These are phyloP conservation scores for Ustulina deusta DNA, from an alignment of 2,329 filamentous ascomycete species.

Conservation along the genomic window DNA sequence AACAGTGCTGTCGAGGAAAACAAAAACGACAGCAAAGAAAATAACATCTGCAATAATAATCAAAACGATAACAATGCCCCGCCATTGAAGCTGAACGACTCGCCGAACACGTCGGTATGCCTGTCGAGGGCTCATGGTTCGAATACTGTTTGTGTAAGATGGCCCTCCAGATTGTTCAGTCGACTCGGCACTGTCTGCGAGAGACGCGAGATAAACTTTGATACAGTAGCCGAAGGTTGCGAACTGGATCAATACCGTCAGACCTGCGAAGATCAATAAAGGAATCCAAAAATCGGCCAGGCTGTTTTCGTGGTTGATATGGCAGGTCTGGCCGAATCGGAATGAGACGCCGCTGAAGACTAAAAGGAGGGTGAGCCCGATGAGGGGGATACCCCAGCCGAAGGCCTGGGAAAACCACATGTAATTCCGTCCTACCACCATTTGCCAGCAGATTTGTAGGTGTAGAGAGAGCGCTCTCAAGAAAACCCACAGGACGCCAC, in stretches of 20 bases:
- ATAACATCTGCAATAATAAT: conserved; percentile 92
- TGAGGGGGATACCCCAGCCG: conserved; percentile 85
- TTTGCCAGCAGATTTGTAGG: conserved; percentile 97
- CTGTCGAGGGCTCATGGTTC: conserved; percentile 83
- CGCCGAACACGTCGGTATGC: conserved; percentile 88
- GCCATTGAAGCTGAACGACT: conserved; percentile 93
- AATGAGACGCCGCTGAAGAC: conserved; percentile 92
- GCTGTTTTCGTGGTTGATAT: conserved; percentile 91
- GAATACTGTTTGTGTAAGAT: conserved; percentile 79
- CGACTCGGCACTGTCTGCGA: conserved; percentile 77
- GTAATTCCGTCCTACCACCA: conserved; percentile 87
- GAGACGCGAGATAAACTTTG: conserved; percentile 89
- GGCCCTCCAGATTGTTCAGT: conserved; percentile 80
- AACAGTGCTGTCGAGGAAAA: conserved; percentile 83
- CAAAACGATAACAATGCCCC: conserved; percentile 88
- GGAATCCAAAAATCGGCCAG: conserved; percentile 92
- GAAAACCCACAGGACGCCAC: conserved; percentile 89
- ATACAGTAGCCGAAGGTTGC: conserved; percentile 86
- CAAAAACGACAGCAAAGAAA: conserved; percentile 92
- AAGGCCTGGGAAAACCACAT: conserved; percentile 85
- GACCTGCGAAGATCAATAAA: conserved; percentile 72
- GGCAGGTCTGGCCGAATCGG: conserved; percentile 90
- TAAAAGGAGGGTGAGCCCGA: conserved; percentile 81
- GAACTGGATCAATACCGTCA: conserved; percentile 75
- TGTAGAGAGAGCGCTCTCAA: conserved; percentile 91